phyloP scores from a whole-genome alignment of 495 filamentous ascomycete genomes.

The Hypoxylon perforatum region DNA sequence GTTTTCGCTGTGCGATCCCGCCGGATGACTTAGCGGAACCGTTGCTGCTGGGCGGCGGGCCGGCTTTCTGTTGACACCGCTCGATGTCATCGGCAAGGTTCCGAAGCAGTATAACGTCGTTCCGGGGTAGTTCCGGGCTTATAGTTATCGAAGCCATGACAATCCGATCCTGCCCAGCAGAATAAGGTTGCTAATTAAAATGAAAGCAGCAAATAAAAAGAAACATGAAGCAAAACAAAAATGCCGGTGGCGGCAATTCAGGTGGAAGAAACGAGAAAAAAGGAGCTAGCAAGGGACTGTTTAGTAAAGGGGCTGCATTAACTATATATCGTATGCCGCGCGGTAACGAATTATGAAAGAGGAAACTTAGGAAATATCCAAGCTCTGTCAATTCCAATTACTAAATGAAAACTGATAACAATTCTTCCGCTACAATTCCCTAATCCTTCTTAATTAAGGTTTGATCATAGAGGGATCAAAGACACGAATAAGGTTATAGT shows the following conservation, averaged over 20 bases:
- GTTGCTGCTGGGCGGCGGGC: background rate
- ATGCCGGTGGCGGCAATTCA: slow-evolving; percentile 13
- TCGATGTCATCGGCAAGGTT: slow-evolving; percentile 56
- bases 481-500: too few relatives aligned
- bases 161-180: slow-evolving; percentile 28
- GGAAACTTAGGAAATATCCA: background rate
- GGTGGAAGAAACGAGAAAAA: slow-evolving; percentile 8
- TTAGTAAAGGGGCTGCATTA: slow-evolving; percentile 32
- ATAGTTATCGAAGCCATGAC: slow-evolving; percentile 46
- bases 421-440: background rate
- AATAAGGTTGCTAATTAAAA: slow-evolving; percentile 9
- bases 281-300: slow-evolving; percentile 8
- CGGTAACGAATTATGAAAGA: slow-evolving; percentile 2
- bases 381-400: background rate
- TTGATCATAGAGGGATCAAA: too few relatives aligned
- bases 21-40: slow-evolving; percentile 12
- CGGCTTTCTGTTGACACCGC: slow-evolving; percentile 17
- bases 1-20: slow-evolving; percentile 4
- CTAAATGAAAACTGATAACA: background rate
- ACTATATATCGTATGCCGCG: background rate
- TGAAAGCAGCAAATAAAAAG: background rate
- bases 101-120: slow-evolving; percentile 62
- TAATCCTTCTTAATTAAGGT: too few relatives aligned
- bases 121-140: slow-evolving; percentile 60
- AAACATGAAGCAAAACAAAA: slow-evolving; percentile 3